A percentile compares a stretch with the other conserved stretches of the same genome.
Conservation (phyloP, 495 filamentous ascomycete species). For the Trichoderma virens region DNA sequence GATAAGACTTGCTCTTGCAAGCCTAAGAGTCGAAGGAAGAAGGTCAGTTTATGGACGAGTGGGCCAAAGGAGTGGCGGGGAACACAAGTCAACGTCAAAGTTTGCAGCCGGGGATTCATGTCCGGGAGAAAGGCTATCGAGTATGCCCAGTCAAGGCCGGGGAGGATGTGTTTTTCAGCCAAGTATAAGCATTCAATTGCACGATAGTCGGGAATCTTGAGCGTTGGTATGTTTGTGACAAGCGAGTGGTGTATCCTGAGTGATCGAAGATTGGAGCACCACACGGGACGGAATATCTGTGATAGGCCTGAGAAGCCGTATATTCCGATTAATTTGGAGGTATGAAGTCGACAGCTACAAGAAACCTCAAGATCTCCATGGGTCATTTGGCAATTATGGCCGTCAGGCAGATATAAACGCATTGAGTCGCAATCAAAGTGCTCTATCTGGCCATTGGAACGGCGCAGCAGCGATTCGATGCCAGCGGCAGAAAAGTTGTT, state of each 20-base stretch:
- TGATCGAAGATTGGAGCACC: constrained; percentile 35
- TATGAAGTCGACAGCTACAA: too few species aligned
- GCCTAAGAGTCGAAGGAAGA: constrained; percentile 30
- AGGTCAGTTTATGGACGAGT: constrained; percentile 27
- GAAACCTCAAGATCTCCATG: too few species aligned
- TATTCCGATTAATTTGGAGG: constrained; percentile 12
- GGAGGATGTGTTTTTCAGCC: constrained; percentile 30
- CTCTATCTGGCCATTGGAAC: constrained; percentile 29
- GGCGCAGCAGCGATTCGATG: constrained; percentile 25
- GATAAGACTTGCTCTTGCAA: constrained; percentile 27
- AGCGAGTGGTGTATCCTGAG: constrained; percentile 42
- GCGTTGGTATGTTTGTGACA: constrained; percentile 33
- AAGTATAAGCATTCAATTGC: constrained; percentile 22
- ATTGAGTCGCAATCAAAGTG: constrained; percentile 35
- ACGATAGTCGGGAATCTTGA: constrained; percentile 20
- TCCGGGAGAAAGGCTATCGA: constrained; percentile 34
- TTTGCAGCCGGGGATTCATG: constrained; percentile 37
- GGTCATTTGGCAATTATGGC: too few species aligned
- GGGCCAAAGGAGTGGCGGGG: constrained; percentile 33
- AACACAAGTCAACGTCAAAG: constrained; percentile 31
- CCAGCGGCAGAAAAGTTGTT: constrained; percentile 26
- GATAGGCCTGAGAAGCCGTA: constrained; percentile 28
- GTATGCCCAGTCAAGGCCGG: constrained; percentile 28
- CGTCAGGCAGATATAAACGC: constrained; percentile 7
- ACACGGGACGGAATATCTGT: constrained; percentile 36